phyloP scores from a whole-genome alignment of 2,329 filamentous ascomycete species.

The Aureobasidium sp. region DNA sequence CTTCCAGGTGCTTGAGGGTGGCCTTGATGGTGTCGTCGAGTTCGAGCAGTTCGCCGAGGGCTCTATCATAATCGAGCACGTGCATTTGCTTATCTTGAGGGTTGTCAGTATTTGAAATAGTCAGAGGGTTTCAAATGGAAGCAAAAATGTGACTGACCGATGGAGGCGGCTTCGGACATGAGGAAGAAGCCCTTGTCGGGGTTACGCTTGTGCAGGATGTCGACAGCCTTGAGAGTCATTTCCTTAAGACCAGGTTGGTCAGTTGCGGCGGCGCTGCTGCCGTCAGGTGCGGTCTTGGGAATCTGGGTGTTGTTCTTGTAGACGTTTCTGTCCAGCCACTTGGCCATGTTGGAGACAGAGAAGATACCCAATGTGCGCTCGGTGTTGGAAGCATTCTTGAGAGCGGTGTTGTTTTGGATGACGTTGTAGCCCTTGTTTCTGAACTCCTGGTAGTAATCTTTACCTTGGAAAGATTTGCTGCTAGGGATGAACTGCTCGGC shows the following conservation, averaged over 20 bases:
- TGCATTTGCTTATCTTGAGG: conserved; percentile 97
- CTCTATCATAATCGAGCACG: conserved; percentile 72
- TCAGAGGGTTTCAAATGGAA: no score
- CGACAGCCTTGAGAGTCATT: conserved; percentile 81
- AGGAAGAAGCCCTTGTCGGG: conserved; percentile 65
- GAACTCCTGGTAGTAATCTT: conserved; percentile 66
- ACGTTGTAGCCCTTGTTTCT: conserved; percentile 63
- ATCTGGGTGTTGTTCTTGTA: conserved; percentile 61
- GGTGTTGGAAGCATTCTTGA: conserved; percentile 48
- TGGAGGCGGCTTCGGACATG: conserved; percentile 77
- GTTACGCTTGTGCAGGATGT: conserved; percentile 58
- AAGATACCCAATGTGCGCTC: conserved; percentile 70
- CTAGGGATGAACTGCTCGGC: conserved; percentile 65
- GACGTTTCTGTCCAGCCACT: conserved; percentile 80
- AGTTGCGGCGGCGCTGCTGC: conserved; percentile 52
- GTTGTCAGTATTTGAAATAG: no score
- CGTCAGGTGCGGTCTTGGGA: conserved; percentile 60
- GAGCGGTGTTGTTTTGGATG: conserved; percentile 63
- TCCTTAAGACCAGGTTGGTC: conserved; percentile 80
- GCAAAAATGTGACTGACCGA: no score
- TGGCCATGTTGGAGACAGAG: conserved; percentile 63
- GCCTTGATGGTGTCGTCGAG: conserved; percentile 75
- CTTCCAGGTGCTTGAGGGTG: conserved; percentile 60
- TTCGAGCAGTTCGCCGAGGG: conserved; percentile 75
- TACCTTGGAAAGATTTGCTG: conserved; percentile 55